Base-by-base conservation (phyloP, 768 basidiomycete genomes). In the Serendipita sp. region DNA sequence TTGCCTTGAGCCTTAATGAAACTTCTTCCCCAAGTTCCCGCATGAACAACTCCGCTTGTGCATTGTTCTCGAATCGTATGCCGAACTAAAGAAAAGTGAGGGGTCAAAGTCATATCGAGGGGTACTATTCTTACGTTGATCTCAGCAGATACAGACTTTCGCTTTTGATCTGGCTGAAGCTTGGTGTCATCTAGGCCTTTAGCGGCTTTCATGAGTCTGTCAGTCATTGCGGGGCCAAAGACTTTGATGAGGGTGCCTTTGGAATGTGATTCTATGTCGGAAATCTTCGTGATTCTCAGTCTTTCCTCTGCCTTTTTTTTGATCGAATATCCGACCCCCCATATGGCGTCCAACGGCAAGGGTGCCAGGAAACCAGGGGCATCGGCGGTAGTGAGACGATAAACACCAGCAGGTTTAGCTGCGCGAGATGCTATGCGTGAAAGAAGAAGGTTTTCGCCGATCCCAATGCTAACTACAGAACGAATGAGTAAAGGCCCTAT, bases 101-200 rank as follows among this genome's bases (percentile, higher is more conserved):
- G 68, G 8, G 18, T 35, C 16, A 46, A 8, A 28, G 18, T 32
- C 62, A 41, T 16, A 34, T 28, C 35, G 60, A 18, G 44, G 15
- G 35, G 30, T 16, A 28, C 34, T 8, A 41, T 4, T 80, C 91
- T 71, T 69, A 94, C 93, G 70, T 92, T 99, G 70, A 97, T 89
- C 72, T 97, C 95, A 65, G 90, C 93, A 10, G 89, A 92, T 18
- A 99, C 92, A 3, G 87, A 90, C 73, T 92, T 93, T 69, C 95
- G 78, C 60, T 86, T 83, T 71, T 92, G 91, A 71, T 91, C 87
- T 38, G 84, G 85, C 72, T 92, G 88, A 48, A 98, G 75, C 66
- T 81, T 81, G 64, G 83, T 81, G 38, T 88, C 81, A 69, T 98
- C 96, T 32, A 92, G 77, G 0, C 96, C 96, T 16, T 90, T 79